phyloP scores from a whole-genome alignment of 2,329 filamentous ascomycete genomes.

The Trichophyton rubrum region DNA sequence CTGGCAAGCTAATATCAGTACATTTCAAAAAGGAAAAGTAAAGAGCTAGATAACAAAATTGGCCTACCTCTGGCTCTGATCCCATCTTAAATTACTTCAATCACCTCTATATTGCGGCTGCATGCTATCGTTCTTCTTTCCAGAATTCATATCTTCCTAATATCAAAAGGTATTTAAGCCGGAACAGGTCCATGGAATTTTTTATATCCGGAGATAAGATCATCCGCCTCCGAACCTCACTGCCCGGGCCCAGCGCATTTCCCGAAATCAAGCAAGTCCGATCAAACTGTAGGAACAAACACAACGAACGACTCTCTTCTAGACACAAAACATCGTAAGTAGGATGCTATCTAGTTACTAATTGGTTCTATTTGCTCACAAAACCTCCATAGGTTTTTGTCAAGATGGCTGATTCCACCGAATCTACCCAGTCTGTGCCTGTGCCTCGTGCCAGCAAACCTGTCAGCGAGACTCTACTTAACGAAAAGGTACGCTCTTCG shows the following conservation, averaged over 20 bases:
- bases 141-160: neutral
- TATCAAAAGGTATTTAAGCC: neutral
- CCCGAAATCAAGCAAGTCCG: neutral
- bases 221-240: neutral
- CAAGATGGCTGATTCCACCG: conserved; percentile 44
- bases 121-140: neutral
- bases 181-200: neutral
- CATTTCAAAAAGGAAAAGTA: conserved; percentile 5
- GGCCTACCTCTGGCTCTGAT: neutral
- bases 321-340: neutral
- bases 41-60: neutral
- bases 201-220: neutral
- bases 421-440: conserved; percentile 47
- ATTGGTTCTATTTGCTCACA: neutral
- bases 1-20: conserved; percentile 16
- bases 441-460: conserved; percentile 61
- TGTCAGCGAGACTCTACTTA: conserved; percentile 93
- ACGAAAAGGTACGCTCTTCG: conserved; percentile 70
- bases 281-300: neutral
- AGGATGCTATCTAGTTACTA: neutral
- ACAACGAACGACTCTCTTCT: neutral
- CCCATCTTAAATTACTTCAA: neutral
- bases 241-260: neutral
- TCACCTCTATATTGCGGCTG: neutral
- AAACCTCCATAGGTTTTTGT: neutral